Evolutionary conservation across 202 grass and related monocot species (phyloP).

Genomic region (Brachypodium distachyon): DNA sequence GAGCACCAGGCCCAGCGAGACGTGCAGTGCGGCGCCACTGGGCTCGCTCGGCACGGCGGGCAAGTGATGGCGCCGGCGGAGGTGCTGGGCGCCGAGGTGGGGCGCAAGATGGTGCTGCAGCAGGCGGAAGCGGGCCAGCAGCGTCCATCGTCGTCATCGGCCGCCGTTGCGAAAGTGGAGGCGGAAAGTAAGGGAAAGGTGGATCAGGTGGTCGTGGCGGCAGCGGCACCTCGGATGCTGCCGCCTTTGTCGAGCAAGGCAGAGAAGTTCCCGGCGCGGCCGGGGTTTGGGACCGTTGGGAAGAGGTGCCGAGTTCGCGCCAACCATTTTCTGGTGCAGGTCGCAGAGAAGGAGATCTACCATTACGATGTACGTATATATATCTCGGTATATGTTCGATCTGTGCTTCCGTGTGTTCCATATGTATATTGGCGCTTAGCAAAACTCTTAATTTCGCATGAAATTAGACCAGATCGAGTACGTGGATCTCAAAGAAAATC

Average conservation of each 20-base stretch:
- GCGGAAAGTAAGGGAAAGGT: not conserved
- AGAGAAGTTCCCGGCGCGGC: constrained; percentile 16
- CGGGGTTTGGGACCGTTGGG: constrained; percentile 40
- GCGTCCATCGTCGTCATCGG: not conserved
- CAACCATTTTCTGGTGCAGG: constrained; percentile 58
- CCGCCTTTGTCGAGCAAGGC: constrained; percentile 15
- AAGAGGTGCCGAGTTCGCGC: constrained; percentile 31
- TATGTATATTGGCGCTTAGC: too few species aligned
- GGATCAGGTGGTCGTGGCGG: not conserved
- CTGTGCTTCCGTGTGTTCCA: not conserved
- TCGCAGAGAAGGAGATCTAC: constrained; percentile 43
- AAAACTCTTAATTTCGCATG: too few species aligned
- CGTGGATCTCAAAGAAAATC: not conserved
- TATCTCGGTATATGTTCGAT: not conserved
- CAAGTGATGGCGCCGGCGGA: not conserved
- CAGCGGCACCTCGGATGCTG: not conserved
- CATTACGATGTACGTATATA: constrained; percentile 57
- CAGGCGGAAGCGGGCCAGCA: not conserved
- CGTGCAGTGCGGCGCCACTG: not conserved
- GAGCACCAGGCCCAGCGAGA: too few species aligned
- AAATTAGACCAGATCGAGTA: too few species aligned
- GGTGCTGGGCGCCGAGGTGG: not conserved
- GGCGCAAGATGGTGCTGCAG: not conserved
- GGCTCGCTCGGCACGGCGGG: too few species aligned
- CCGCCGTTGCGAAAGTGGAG: not conserved